Conservation (phyloP, 2,329 filamentous ascomycete genomes). For the Colletotrichum filicis region DNA sequence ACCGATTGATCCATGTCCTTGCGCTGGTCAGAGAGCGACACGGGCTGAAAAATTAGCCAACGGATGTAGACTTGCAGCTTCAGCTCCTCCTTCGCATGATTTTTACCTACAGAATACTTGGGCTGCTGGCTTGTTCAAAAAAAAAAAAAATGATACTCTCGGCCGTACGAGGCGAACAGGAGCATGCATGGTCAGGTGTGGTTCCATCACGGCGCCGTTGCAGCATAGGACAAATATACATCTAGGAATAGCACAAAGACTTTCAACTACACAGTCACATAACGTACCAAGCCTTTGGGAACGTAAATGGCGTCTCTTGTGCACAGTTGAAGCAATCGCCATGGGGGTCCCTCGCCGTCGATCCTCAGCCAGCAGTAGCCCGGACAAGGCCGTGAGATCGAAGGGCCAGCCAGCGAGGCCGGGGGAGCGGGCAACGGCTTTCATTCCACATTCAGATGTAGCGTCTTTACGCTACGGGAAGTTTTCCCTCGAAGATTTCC, state of each 20-base stretch:
- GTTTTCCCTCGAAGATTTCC: neutral
- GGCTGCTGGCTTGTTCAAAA: neutral
- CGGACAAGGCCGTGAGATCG: constrained; percentile 1
- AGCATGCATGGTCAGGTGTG: neutral
- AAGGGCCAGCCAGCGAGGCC: neutral
- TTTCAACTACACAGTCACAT: neutral
- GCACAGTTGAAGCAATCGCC: constrained; percentile 1
- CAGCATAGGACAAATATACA: neutral
- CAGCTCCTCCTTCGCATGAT: neutral
- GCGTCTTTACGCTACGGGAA: neutral
- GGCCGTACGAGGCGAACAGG: neutral
- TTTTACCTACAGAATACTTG: neutral
- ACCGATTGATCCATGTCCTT: neutral
- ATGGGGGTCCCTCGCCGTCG: neutral
- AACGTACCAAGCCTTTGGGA: neutral
- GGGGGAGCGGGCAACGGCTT: constrained; percentile 8
- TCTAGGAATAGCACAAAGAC: neutral
- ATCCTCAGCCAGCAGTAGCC: constrained; percentile 6
- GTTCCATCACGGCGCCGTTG: neutral
- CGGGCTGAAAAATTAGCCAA: neutral
- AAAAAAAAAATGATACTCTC: neutral
- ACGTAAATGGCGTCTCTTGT: neutral
- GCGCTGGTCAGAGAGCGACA: neutral
- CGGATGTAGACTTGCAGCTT: neutral
- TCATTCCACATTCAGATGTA: constrained; percentile 14